These are phyloP conservation scores for Hapsidospora chrysogenum DNA, from an alignment of 495 filamentous ascomycete species.

Conservation along the genomic window DNA sequence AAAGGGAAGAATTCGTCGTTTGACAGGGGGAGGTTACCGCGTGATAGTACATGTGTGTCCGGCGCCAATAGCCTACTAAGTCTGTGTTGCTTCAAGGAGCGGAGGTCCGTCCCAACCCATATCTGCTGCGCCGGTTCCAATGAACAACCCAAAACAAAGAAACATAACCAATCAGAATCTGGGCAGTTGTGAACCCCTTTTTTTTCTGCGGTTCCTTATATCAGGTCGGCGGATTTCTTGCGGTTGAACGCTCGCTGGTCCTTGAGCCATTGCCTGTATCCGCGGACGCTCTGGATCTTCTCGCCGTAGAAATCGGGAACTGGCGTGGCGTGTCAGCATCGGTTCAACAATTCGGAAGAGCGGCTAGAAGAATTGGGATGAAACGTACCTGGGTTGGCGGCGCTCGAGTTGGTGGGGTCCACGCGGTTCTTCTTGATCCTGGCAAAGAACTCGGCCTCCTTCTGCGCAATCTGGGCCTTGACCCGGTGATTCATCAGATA, in stretches of 20 bases:
- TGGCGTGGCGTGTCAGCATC: constrained; percentile 1
- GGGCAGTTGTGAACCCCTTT: too few species aligned
- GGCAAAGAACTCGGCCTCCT: constrained; percentile 82
- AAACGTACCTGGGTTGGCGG: constrained; percentile 38
- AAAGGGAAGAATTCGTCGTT: too few species aligned
- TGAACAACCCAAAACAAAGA: too few species aligned
- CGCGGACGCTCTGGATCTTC: constrained; percentile 84
- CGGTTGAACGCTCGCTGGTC: constrained; percentile 89
- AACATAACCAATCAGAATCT: too few species aligned
- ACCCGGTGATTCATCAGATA: constrained; percentile 47
- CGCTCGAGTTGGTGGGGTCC: constrained; percentile 49
- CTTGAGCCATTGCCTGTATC: constrained; percentile 88
- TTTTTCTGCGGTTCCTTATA: too few species aligned
- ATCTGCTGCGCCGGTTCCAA: too few species aligned
- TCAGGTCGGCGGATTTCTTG: constrained; percentile 57
- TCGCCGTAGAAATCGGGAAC: constrained; percentile 67
- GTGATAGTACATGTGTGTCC: too few species aligned
- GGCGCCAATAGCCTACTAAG: too few species aligned
- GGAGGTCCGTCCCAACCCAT: too few species aligned
- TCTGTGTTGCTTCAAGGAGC: too few species aligned
- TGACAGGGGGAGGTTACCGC: too few species aligned
- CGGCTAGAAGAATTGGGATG: too few species aligned
- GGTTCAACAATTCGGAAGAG: neutral
- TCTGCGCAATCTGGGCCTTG: constrained; percentile 54
- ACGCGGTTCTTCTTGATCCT: constrained; percentile 80